Evolutionary conservation across 352 stramenopile species (phyloP).

Genomic region (Phytophthora nicotianae): DNA sequence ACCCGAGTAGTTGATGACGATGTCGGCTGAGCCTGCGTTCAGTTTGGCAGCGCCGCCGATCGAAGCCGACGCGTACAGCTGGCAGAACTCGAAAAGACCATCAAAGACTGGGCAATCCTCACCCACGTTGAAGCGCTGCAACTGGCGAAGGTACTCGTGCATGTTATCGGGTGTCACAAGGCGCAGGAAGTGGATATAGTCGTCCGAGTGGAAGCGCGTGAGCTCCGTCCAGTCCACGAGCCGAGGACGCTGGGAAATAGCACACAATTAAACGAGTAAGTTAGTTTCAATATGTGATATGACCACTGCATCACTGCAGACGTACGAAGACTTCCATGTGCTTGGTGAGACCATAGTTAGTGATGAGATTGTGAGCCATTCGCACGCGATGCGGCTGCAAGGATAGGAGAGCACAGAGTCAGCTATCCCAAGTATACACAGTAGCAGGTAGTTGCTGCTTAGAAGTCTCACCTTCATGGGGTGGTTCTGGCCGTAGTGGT

Average conservation of each 20-base stretch:
- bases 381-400: slow-evolving; percentile 96
- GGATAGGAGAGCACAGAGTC: not conserved
- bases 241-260: slow-evolving; percentile 79
- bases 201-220: slow-evolving; percentile 99
- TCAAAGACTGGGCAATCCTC: slow-evolving; percentile 99
- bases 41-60: slow-evolving; percentile 97
- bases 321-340: slow-evolving; percentile 99
- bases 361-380: slow-evolving; percentile 99
- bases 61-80: slow-evolving; percentile 96
- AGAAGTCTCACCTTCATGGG: slow-evolving; percentile 79
- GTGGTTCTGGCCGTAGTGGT: slow-evolving; percentile 97
- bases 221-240: slow-evolving; percentile 97
- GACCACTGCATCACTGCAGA: slow-evolving; percentile 9
- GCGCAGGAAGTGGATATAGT: slow-evolving; percentile 99
- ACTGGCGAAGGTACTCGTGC: slow-evolving; percentile 93
- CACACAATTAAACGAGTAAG: not conserved
- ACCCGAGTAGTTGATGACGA: slow-evolving; percentile 99
- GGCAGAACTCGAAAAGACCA: slow-evolving; percentile 99
- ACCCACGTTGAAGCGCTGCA: slow-evolving; percentile 98
- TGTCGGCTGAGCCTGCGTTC: slow-evolving; percentile 95
- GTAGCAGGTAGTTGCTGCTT: not conserved
- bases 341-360: slow-evolving; percentile 99
- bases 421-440: too few relatives aligned
- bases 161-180: slow-evolving; percentile 99
- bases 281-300: slow-evolving; percentile 5